These are phyloP conservation scores for Heterobasidion occidentale DNA, from an alignment of 1,284 basidiomycete genomes.

Conservation along the genomic window DNA sequence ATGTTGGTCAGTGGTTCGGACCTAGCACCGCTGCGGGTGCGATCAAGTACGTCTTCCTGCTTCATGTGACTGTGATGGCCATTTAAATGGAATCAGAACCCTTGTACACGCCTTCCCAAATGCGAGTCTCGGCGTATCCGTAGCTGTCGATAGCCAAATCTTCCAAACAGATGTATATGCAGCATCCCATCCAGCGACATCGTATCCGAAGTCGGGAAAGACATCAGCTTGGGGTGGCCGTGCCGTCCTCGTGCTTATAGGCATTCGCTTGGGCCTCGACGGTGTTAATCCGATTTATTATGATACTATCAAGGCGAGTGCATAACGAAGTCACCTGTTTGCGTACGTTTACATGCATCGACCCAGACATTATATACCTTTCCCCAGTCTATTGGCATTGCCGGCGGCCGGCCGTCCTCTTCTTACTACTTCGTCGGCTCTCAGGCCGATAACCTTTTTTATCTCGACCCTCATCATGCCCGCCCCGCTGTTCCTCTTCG, in stretches of 20 bases:
- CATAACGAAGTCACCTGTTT: neutral
- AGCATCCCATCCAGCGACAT: conserved; percentile 53
- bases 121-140: conserved; percentile 74
- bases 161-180: conserved; percentile 84
- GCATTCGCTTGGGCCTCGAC: conserved; percentile 83
- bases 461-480: conserved; percentile 93
- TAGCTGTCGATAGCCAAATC: conserved; percentile 79
- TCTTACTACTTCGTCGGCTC: conserved; percentile 97
- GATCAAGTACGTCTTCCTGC: conserved; percentile 58
- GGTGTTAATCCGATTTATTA: conserved; percentile 95
- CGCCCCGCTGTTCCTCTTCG: conserved; percentile 76
- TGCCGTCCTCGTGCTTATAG: conserved; percentile 84
- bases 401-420: conserved; percentile 89
- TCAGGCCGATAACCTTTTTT: conserved; percentile 87
- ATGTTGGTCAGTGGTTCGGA: conserved; percentile 97
- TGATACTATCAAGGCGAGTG: conserved; percentile 81
- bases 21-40: conserved; percentile 95
- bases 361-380: conserved; percentile 81
- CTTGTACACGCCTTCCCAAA: conserved; percentile 78
- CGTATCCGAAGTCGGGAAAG: conserved; percentile 24
- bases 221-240: conserved; percentile 65
- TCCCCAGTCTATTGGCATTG: conserved; percentile 94
- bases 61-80: neutral
- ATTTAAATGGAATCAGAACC: conserved; percentile 34
- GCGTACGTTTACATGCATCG: neutral